Evolutionary conservation across 176 grass and related monocot genomes (phyloP), one percentile per base, ranked within the genome.

Genomic region (Calamus simplicifolius): DNA sequence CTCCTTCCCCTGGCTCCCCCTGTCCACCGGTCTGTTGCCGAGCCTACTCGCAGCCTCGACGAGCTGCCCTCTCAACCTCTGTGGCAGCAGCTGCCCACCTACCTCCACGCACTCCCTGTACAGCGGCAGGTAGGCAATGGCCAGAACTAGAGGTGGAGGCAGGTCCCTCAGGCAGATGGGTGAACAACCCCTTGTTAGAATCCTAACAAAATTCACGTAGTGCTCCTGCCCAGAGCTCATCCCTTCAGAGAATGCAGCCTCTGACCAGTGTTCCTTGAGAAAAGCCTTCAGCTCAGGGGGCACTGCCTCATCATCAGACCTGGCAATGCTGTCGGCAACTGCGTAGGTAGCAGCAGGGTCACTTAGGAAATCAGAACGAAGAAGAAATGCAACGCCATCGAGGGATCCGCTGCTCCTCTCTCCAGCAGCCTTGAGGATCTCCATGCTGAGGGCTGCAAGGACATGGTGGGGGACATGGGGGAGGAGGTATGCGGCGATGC

Each of bases 391-490:
- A 8, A 95, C 89, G 7, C 89, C 89, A 12, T 95, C 72, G 12
- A 95, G 77, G 18, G 89, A 82, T 18, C 62, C 60, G 13, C 64
- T 68, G 62, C 58, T 68, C 19, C 67, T 55, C 29, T 95, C 91
- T 54, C 86, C 91, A 75, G 91, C 91, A 68, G 88, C 93, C 75
- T 98, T 98, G 35, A 98, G 61, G 66, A 98, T 83, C 68, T 98
- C 93, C 0, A 89, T 38, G 52, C 93, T 89, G 48, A 98, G 84
- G 5, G 93, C 70, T 3, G 81, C 79, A 60, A 98, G 87, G 73
- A 98, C 88, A 29, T 88, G 79, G 16, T 77, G 78, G 0, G 93
- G 93, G 14, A 93, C 85, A 63, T 82, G 87, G 18, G 88, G 93
- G 54, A 93, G 81, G 21, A 98, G 84, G 79, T 88, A 92, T 1